Evolutionary conservation across 192 early-diverging fungal genomes (phyloP), one percentile per base, ranked within the genome.

Genomic region (Dispira parvispora): DNA sequence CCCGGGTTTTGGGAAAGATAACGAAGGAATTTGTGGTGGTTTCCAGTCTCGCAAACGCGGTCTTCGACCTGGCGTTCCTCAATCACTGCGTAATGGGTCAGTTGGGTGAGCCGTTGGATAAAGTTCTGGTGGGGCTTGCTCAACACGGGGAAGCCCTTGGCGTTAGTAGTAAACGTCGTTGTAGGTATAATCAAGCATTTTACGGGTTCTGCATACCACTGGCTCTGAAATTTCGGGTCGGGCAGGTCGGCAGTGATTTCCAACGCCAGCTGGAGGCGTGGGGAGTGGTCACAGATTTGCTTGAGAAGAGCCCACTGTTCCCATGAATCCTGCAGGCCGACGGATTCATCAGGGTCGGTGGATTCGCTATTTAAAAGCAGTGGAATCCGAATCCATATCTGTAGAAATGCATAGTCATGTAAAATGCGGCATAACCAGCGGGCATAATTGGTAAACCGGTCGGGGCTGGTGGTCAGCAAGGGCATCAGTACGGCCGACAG

Each of bases 131-230:
- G 82, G 0, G 61, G 55, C 65, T 89, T 89, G 28, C 77, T 76
- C 28, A 99, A 78, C 44, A 96, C 96, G 11, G 96, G 94, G 65
- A 81, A 94, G 2, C 90, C 89, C 61, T 84, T 85, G 43, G 71
- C 68, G 71, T 97, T 97, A 9, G 66, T 67, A 8, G 89, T 62
- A 63, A 99, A 99, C 42, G 88, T 66, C 18, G 68, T 45, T 13
- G 80, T 81, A 3, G 88, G 83, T 10, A 99, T 46, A 45, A 91
- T 77, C 5, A 96, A 73, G 1, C 77, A 68, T 62, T 82, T 79
- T 20, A 99, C 73, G 0, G 96, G 96, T 65, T 98, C 94, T 2
- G 92, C 86, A 14, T 82, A 68, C 96, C 96, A 99, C 52, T 73
- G 75, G 12, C 77, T 71, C 13, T 82, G 62, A 11, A 72, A 42